A percentile compares a stretch with the other conserved stretches of the same genome.
Evolutionary conservation across 2,329 filamentous ascomycete genomes (phyloP).

Genomic region (Verticillium longisporum): DNA sequence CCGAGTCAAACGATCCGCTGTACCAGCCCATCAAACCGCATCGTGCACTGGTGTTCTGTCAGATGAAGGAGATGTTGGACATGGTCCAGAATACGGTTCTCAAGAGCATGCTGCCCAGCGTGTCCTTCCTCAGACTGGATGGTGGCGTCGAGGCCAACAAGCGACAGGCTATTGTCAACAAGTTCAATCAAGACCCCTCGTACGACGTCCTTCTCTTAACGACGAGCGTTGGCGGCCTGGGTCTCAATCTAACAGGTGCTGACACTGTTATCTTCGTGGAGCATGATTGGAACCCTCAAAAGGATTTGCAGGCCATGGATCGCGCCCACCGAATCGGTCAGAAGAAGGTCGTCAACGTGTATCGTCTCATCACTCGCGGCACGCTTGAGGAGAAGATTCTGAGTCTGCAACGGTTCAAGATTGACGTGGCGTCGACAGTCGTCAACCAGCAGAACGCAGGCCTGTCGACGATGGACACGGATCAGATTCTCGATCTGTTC

Average conservation of each 20-base stretch:
- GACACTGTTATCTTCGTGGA: conserved; percentile 99
- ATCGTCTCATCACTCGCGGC: conserved; percentile 89
- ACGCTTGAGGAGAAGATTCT: conserved; percentile 98
- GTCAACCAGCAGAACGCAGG: conserved; percentile 99
- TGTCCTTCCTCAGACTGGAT: conserved; percentile 91
- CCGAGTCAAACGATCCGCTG: conserved; percentile 51
- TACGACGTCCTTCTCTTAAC: conserved; percentile 93
- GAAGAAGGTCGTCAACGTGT: conserved; percentile 99
- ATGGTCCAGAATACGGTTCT: conserved; percentile 96
- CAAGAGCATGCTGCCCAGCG: conserved; percentile 81
- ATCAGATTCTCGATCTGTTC: conserved; percentile 95
- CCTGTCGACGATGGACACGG: conserved; percentile 91
- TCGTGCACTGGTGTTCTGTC: conserved; percentile 92
- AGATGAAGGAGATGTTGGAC: conserved; percentile 99
- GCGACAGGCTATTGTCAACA: conserved; percentile 96
- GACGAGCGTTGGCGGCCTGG: conserved; percentile 89
- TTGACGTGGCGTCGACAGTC: conserved; percentile 94
- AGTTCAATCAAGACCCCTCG: conserved; percentile 95
- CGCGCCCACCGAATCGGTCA: conserved; percentile 96
- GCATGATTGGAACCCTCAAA: conserved; percentile 99
- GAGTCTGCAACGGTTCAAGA: conserved; percentile 97
- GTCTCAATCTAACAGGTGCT: conserved; percentile 90
- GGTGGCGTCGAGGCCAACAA: conserved; percentile 88
- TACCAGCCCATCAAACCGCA: conserved; percentile 89
- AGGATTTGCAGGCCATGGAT: conserved; percentile 98